Evolutionary conservation across 2,329 filamentous ascomycete genomes (phyloP).

Genomic region (Calonectria pauciramosa): DNA sequence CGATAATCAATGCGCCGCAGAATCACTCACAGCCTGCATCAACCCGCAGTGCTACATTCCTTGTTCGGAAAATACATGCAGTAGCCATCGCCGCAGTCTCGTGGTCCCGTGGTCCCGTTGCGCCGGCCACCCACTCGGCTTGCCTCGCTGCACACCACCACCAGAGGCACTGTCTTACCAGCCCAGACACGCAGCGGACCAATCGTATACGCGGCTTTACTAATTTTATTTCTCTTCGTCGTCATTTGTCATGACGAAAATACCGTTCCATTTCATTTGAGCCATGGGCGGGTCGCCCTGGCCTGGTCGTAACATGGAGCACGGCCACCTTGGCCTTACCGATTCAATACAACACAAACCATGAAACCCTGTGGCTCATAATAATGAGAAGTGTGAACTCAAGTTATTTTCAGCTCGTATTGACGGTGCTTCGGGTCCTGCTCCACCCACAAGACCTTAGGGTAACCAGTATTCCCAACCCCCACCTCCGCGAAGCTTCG

Average conservation of each 20-base stretch:
- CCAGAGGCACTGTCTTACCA: neutral
- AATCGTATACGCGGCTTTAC: conserved; percentile 4
- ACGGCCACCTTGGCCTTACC: no score
- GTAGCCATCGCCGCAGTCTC: neutral
- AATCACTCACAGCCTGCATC: neutral
- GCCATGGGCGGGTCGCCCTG: no score
- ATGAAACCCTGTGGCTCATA: no score
- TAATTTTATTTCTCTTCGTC: conserved; percentile 11
- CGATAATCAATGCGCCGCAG: neutral
- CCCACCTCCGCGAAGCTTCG: no score
- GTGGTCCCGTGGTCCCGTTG: neutral
- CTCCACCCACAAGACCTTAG: no score
- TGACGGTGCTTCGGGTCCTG: no score
- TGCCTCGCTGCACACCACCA: neutral
- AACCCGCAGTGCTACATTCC: neutral
- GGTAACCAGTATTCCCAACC: no score
- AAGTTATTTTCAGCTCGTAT: no score
- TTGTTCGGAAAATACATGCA: neutral
- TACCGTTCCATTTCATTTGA: no score
- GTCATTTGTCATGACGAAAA: neutral
- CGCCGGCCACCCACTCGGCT: neutral
- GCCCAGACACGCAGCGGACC: neutral
- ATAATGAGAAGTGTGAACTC: no score
- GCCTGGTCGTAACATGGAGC: no score
- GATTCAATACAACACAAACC: no score